Percentiles rank a stretch among this genome's conserved stretches.
Evolutionary conservation across 192 early-diverging fungal species (phyloP).

Genomic region (Mortierella antarctica): DNA sequence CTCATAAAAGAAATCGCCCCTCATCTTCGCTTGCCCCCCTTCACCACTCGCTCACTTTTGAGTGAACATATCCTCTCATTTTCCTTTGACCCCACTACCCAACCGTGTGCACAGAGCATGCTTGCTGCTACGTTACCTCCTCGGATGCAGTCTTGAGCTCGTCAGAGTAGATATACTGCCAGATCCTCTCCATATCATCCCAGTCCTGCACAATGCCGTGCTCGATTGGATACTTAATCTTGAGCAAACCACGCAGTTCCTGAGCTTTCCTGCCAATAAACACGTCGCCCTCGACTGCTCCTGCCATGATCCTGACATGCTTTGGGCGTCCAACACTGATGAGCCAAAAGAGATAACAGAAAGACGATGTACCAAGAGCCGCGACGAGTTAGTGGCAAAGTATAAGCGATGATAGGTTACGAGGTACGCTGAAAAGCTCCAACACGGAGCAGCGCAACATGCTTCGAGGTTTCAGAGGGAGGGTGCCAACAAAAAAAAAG

Average conservation of each 20-base stretch:
- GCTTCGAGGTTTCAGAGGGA: background rate
- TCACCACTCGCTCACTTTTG: too few relatives aligned
- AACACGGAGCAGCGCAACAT: too few relatives aligned
- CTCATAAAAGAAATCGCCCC: too few relatives aligned
- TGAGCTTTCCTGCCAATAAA: conserved; percentile 98
- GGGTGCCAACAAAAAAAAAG: background rate
- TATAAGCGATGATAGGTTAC: background rate
- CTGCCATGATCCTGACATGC: conserved; percentile 96
- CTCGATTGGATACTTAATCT: conserved; percentile 95
- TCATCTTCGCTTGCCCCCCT: too few relatives aligned
- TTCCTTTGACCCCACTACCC: too few relatives aligned
- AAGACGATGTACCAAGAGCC: background rate
- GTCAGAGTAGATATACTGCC: conserved; percentile 97
- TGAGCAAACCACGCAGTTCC: conserved; percentile 93
- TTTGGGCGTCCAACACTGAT: conserved; percentile 93
- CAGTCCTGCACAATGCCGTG: conserved; percentile 98
- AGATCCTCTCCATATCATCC: conserved; percentile 99
- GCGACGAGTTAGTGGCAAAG: background rate
- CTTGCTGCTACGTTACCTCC: conserved; percentile 70
- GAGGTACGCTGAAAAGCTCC: background rate
- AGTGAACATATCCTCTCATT: too few relatives aligned
- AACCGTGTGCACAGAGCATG: background rate
- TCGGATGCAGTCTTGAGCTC: conserved; percentile 96
- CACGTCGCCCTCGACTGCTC: conserved; percentile 94
- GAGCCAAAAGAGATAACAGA: background rate